Percentiles rank a stretch among this genome's conserved stretches.
phyloP scores from a whole-genome alignment of 495 filamentous ascomycete genomes.

The Haplographium delicatum region DNA sequence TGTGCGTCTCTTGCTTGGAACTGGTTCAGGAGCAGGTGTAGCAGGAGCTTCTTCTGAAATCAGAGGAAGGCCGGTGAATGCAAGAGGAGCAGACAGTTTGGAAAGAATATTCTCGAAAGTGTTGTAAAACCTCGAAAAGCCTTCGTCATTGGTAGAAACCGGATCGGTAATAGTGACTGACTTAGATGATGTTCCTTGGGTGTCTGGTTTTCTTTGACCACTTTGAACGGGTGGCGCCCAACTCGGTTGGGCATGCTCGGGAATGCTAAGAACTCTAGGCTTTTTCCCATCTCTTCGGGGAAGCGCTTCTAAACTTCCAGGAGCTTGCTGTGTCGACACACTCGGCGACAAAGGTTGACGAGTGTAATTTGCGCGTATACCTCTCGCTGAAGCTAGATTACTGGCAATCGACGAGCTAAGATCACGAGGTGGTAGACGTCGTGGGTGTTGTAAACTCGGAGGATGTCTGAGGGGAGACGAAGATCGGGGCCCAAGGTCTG shows the following conservation, averaged over 20 bases:
- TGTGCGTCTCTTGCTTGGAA: slow-evolving; percentile 29
- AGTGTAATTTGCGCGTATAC: slow-evolving; percentile 67
- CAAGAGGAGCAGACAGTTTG: slow-evolving; percentile 77
- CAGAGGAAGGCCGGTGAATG: slow-evolving; percentile 86
- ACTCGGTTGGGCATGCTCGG: slow-evolving; percentile 35
- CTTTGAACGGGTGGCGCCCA: slow-evolving; percentile 33
- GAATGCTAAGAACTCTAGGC: slow-evolving; percentile 34
- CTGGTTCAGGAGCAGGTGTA: slow-evolving; percentile 19
- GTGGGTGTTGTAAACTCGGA: slow-evolving; percentile 34
- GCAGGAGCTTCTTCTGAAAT: slow-evolving; percentile 44
- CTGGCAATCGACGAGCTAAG: slow-evolving; percentile 82
- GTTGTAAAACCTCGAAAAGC: slow-evolving; percentile 84
- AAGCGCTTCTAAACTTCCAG: slow-evolving; percentile 61
- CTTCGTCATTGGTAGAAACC: slow-evolving; percentile 54
- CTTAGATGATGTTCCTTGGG: slow-evolving; percentile 13
- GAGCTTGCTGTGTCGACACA: slow-evolving; percentile 67
- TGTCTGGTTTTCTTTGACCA: slow-evolving; percentile 23
- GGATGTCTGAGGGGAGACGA: slow-evolving; percentile 40
- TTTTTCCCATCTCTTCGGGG: slow-evolving; percentile 41
- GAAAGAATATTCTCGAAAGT: slow-evolving; percentile 81
- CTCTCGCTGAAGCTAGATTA: slow-evolving; percentile 82
- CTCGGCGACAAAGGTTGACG: slow-evolving; percentile 62
- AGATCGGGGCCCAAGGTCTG: slow-evolving; percentile 27
- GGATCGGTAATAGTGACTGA: slow-evolving; percentile 23
- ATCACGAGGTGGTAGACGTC: slow-evolving; percentile 54